These are phyloP conservation scores for Coniferiporia weirii DNA, from an alignment of 1,284 basidiomycete genomes.

Conservation along the genomic window DNA sequence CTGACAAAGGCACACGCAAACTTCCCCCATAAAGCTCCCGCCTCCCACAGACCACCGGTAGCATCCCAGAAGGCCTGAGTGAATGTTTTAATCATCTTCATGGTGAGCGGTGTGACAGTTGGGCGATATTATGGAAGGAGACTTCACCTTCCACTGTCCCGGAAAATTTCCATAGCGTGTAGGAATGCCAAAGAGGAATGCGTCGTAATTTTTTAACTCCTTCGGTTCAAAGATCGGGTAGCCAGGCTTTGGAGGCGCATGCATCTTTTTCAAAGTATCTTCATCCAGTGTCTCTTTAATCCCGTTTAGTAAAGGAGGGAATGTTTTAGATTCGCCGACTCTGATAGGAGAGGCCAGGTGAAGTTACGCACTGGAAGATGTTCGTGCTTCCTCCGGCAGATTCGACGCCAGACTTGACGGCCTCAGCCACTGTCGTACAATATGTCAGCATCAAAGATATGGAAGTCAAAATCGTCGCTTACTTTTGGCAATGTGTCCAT, in stretches of 20 bases:
- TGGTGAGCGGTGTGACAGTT: neutral
- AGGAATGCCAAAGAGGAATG: slow-evolving; percentile 70
- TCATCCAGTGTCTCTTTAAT: slow-evolving; percentile 80
- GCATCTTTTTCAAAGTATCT: slow-evolving; percentile 74
- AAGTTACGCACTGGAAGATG: slow-evolving; percentile 62
- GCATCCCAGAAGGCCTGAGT: slow-evolving; percentile 72
- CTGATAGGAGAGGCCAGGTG: neutral
- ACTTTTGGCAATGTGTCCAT: slow-evolving; percentile 75
- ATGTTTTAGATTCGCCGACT: neutral
- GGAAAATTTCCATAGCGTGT: slow-evolving; percentile 74
- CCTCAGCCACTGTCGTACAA: slow-evolving; percentile 62
- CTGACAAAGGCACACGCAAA: slow-evolving; percentile 72
- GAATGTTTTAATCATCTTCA: neutral
- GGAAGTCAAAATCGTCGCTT: slow-evolving; percentile 27
- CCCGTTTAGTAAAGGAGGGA: slow-evolving; percentile 30
- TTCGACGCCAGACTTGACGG: slow-evolving; percentile 69
- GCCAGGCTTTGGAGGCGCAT: slow-evolving; percentile 66
- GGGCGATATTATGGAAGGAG: slow-evolving; percentile 7
- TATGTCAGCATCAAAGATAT: slow-evolving; percentile 11
- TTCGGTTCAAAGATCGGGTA: slow-evolving; percentile 70
- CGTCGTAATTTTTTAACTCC: slow-evolving; percentile 63
- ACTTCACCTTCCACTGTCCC: slow-evolving; percentile 59
- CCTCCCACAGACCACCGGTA: slow-evolving; percentile 75
- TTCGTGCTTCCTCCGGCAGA: slow-evolving; percentile 65
- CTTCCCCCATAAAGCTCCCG: slow-evolving; percentile 74